Evolutionary conservation across 805 yeast genomes (phyloP), one percentile per base, ranked within the genome.

Genomic region (Saccharomyces mikatae): DNA sequence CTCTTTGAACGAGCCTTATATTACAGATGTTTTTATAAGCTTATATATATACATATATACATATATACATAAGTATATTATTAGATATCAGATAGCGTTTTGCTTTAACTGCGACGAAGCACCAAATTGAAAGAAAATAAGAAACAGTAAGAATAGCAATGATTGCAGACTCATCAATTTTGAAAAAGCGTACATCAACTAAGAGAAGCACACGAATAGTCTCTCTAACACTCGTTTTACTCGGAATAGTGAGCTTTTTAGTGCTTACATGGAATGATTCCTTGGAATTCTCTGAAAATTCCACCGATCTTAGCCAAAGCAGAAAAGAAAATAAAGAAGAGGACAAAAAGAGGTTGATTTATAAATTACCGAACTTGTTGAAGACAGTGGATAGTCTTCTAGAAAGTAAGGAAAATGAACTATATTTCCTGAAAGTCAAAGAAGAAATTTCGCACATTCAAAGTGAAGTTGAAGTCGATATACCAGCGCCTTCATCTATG

Each of bases 401-500:
- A 13, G 41, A 31, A 8, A 36, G 24, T 8, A 36, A 56, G 14
- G 58, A 54, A 36, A 32, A 22, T 17, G 46, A 55, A 30, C 26
- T 53, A 10, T 59, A 60, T 50, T 54, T 56, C 5, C 29, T 52
- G 5, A 58, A 48, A 24, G 64, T 61, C 1, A 47, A 60, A 47
- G 58, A 61, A 48, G 58, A 59, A 53, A 56, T 61, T 10, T 56
- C 59, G 0, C 54, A 62, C 3, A 56, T 61, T 4, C 51, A 54
- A 51, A 52, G 52, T 29, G 62, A 58, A 50, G 47, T 61, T 9
- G 46, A 36, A 17, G 44, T 29, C 21, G 22, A 48, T 41, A 14
- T 22, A 44, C 44, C 44, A 21, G 44, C 22, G 11, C 44, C 44
- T 9, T 17, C 44, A 36, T 17, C 22, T 17, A 17, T 17, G 13